phyloP scores from a whole-genome alignment of 164 flowering plant species.

The Umbellularia californica region DNA sequence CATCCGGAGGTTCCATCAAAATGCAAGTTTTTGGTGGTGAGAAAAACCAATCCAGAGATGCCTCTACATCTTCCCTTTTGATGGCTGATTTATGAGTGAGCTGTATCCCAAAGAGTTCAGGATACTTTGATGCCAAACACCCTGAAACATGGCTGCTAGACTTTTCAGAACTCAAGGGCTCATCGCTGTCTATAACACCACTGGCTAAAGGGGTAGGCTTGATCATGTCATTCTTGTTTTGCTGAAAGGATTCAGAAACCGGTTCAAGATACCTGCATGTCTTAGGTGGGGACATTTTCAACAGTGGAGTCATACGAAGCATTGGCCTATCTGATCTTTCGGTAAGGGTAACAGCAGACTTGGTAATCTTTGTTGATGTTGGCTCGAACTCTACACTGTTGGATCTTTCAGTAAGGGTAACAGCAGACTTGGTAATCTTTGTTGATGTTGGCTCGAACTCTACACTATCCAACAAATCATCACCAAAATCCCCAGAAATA shows the following conservation, averaged over 20 bases:
- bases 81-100: constrained; percentile 23
- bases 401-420: not conserved
- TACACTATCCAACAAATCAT: constrained; percentile 21
- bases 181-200: constrained; percentile 22
- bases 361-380: too few species aligned
- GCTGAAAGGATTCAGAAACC: constrained; percentile 31
- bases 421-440: too few species aligned
- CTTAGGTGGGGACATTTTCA: constrained; percentile 73
- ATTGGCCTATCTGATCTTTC: constrained; percentile 22
- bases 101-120: constrained; percentile 47
- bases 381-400: too few species aligned
- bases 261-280: constrained; percentile 83
- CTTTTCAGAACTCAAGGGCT: constrained; percentile 31
- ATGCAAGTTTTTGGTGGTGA: constrained; percentile 90
- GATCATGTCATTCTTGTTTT: constrained; percentile 8
- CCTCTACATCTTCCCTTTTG: constrained; percentile 34
- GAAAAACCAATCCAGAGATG: constrained; percentile 54
- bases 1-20: constrained; percentile 55
- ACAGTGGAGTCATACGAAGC: constrained; percentile 58
- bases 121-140: constrained; percentile 45
- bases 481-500: constrained; percentile 19
- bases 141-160: constrained; percentile 34
- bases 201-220: constrained; percentile 47
- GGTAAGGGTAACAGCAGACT: not conserved
- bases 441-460: too few species aligned